These are phyloP conservation scores for Pythium phragmitis DNA, from an alignment of 352 stramenopile species.

Conservation along the genomic window DNA sequence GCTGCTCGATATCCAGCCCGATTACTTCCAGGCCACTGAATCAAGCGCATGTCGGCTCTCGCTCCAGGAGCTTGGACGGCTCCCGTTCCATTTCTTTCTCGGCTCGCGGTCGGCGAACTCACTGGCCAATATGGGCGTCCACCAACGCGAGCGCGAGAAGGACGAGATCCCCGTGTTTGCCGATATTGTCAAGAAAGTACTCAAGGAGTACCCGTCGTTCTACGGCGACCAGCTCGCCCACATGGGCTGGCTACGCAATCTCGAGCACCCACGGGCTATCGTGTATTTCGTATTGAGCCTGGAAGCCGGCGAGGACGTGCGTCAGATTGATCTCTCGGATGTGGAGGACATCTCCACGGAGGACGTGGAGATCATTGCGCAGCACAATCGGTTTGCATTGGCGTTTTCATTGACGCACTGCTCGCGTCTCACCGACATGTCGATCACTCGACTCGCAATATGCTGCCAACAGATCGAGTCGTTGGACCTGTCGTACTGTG, in stretches of 20 bases:
- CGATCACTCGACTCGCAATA: slow-evolving; percentile 39
- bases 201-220: slow-evolving; percentile 57
- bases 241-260: slow-evolving; percentile 56
- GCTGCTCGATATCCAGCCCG: slow-evolving; percentile 44
- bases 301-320: slow-evolving; percentile 53
- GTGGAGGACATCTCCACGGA: slow-evolving; percentile 45
- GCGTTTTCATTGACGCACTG: slow-evolving; percentile 45
- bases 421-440: slow-evolving; percentile 35
- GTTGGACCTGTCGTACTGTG: slow-evolving; percentile 78
- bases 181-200: slow-evolving; percentile 64
- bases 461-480: slow-evolving; percentile 67
- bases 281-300: slow-evolving; percentile 65
- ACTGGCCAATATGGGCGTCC: slow-evolving; percentile 43
- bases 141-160: slow-evolving; percentile 40
- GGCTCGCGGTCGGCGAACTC: slow-evolving; percentile 52
- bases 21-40: slow-evolving; percentile 62
- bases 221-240: slow-evolving; percentile 71
- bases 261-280: slow-evolving; percentile 49
- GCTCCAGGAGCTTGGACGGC: slow-evolving; percentile 45
- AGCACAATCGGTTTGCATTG: slow-evolving; percentile 52
- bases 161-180: slow-evolving; percentile 50
- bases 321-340: slow-evolving; percentile 51
- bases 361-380: slow-evolving; percentile 64
- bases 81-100: slow-evolving; percentile 78
- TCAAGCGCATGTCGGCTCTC: slow-evolving; percentile 44